These are phyloP conservation scores for Aegilops tauschii DNA, from an alignment of 176 grass and related monocot species.

Conservation along the genomic window DNA sequence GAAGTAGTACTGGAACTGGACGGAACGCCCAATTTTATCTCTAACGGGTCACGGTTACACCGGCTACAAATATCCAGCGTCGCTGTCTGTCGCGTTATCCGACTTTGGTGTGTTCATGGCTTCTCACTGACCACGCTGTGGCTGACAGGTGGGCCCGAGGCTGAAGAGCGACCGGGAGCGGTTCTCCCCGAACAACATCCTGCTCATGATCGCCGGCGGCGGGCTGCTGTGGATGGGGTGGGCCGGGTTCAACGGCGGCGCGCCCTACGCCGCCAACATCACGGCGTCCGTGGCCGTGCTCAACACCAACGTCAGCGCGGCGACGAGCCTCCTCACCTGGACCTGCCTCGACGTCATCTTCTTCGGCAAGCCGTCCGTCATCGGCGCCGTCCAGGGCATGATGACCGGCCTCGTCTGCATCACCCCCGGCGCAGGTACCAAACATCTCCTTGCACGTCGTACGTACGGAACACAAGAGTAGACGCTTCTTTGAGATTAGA, in stretches of 20 bases:
- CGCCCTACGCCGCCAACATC: conserved; percentile 69
- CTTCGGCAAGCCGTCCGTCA: conserved; percentile 72
- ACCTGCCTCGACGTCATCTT: conserved; percentile 82
- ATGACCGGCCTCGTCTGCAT: conserved; percentile 93
- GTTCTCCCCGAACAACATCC: conserved; percentile 74
- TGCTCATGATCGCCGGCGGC: conserved; percentile 68
- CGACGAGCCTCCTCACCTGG: conserved; percentile 81
- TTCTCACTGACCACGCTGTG: no score
- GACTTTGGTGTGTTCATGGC: background rate
- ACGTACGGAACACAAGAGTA: background rate
- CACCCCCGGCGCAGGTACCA: conserved; percentile 74
- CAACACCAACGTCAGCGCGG: conserved; percentile 79
- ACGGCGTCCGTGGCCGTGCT: conserved; percentile 71
- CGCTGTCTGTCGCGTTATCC: background rate
- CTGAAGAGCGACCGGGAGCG: conserved; percentile 62
- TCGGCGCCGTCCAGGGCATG: conserved; percentile 89
- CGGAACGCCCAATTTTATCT: background rate
- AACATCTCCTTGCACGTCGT: background rate
- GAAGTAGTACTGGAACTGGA: background rate
- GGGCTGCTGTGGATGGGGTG: conserved; percentile 79
- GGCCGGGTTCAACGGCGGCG: conserved; percentile 81
- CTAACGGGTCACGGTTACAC: background rate
- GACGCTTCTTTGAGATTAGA: background rate
- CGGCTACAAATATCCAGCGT: background rate
- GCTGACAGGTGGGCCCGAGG: conserved; percentile 61